Evolutionary conservation across 2,329 filamentous ascomycete species (phyloP), one percentile per base, ranked within the genome.

Genomic region (Cladosporium sp.): DNA sequence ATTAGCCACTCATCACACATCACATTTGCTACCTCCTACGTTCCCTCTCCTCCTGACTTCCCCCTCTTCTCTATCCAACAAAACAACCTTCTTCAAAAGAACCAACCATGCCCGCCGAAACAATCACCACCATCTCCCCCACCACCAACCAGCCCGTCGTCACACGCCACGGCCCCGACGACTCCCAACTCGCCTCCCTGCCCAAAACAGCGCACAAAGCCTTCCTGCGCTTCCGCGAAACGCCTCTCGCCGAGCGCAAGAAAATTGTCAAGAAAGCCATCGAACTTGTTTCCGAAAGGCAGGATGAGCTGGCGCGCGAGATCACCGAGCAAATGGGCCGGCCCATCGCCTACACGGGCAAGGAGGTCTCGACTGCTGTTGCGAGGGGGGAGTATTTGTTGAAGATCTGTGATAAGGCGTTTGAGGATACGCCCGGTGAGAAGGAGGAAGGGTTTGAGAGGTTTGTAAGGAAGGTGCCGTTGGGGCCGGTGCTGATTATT

Each of bases 261-360:
- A 78, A 80, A 41, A 91, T 96, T 57, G 83, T 96, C 61, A 84
- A 82, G 61, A 88, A 86, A 63, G 90, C 91, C 1, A 73, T 97
- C 39, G 79, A 84, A 55, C 71, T 88, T 4, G 76, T 97, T 22
- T 70, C 73, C 13, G 79, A 83, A 43, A 84, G 83, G 66, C 80
- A 90, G 68, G 86, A 93, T 82, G 86, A 84, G 55, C 77, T 97
- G 29, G 90, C 86, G 5, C 79, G 82, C 59, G 91, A 96, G 68
- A 74, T 97, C 53, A 96, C 91, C 0, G 85, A 89, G 67, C 91
- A 97, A 74, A 97, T 97, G 91, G 92, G 92, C 37, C 80, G 92
- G 17, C 92, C 92, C 29, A 96, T 96, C 62, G 80, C 86, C 32
- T 96, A 92, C 68, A 88, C 88, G 0, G 84, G 80, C 41, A 89